Evolutionary conservation across 768 basidiomycete genomes (phyloP).

Genomic region (Lanmaoa rubissima): DNA sequence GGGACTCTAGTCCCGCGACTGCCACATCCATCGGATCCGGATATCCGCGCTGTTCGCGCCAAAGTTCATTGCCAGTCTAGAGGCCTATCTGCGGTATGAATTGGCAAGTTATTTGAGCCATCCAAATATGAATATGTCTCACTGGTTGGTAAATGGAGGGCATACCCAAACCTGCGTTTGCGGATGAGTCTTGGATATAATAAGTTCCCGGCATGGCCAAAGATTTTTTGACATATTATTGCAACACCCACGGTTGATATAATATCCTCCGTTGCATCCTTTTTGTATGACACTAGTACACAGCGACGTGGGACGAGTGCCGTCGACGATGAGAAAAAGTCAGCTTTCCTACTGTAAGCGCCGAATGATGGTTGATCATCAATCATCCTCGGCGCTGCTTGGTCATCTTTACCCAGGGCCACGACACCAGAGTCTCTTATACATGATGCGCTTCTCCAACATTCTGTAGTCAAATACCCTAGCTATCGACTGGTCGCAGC

Average conservation of each 20-base stretch:
- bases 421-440: neutral
- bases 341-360: constrained; percentile 6
- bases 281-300: too few species aligned
- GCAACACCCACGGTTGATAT: too few species aligned
- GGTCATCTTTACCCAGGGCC: neutral
- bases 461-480: neutral
- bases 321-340: neutral
- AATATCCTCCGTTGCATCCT: too few species aligned
- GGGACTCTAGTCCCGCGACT: constrained; percentile 35
- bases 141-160: too few species aligned
- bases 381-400: neutral
- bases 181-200: too few species aligned
- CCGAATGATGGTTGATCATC: neutral
- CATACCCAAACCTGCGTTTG: too few species aligned
- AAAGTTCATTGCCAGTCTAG: constrained; percentile 11
- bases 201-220: too few species aligned
- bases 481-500: neutral
- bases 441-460: neutral
- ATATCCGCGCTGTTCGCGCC: neutral
- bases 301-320: neutral
- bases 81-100: constrained; percentile 9
- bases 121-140: neutral
- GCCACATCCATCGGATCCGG: constrained; percentile 27
- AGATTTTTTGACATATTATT: too few species aligned
- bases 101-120: constrained; percentile 13